Evolutionary conservation across 1,284 basidiomycete species (phyloP), one percentile per base, ranked within the genome.

Genomic region (Volvariella volvacea): DNA sequence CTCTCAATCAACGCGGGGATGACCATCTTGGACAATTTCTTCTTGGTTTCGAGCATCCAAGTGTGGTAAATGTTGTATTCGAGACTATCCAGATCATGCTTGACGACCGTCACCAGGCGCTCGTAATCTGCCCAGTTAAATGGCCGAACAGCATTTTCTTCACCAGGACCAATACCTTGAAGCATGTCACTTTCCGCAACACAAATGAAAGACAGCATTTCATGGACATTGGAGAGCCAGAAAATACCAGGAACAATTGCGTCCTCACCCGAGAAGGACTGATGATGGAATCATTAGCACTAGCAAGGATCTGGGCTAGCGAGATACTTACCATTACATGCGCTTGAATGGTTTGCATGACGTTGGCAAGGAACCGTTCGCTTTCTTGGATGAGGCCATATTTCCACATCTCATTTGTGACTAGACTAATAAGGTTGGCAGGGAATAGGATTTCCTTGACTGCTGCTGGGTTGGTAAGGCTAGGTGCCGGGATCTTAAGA

Each of bases 321-420:
- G 22, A 42, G 20, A 3, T 1, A 55, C 87, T 57, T 51, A 93
- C 93, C 94, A 99, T 98, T 52, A 99, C 93, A 67, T 98, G 92
- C 32, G 87, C 79, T 70, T 99, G 96, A 50, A 99, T 88, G 14
- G 88, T 90, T 64, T 98, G 94, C 95, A 99, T 99, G 46, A 99
- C 91, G 59, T 97, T 98, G 32, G 96, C 96, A 48, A 99, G 74
- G 80, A 99, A 99, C 31, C 94, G 78, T 64, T 99, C 96, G 65
- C 92, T 96, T 65, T 99, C 95, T 20, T 85, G 78, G 55, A 99
- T 97, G 57, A 99, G 80, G 21, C 94, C 93, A 58, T 97, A 92
- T 69, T 98, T 98, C 96, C 96, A 99, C 95, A 99, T 99, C 67
- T 99, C 96, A 65, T 99, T 99, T 16, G 93, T 96, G 48, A 97